phyloP scores from a whole-genome alignment of 2,329 filamentous ascomycete genomes.

The Aspergillus alliaceus region DNA sequence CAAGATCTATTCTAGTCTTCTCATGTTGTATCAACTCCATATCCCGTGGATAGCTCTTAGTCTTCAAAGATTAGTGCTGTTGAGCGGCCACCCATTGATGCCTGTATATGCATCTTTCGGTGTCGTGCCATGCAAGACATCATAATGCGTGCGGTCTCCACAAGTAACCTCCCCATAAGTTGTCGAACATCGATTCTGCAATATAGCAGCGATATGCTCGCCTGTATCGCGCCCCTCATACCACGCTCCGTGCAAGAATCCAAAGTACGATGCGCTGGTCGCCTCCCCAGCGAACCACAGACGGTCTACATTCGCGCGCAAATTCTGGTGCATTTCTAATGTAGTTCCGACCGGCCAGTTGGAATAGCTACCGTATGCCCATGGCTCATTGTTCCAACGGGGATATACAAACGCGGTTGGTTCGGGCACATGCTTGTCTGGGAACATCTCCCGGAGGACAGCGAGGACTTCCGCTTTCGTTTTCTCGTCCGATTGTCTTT shows the following conservation, averaged over 20 bases:
- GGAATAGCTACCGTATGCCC: constrained; percentile 63
- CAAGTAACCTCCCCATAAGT: constrained; percentile 14
- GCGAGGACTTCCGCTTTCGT: constrained; percentile 58
- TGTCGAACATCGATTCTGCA: constrained; percentile 20
- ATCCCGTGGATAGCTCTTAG: not conserved
- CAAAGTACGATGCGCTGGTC: constrained; percentile 62
- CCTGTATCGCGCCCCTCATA: constrained; percentile 57
- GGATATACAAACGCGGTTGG: constrained; percentile 63
- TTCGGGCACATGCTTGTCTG: constrained; percentile 57
- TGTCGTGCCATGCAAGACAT: constrained; percentile 30
- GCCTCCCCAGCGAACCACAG: constrained; percentile 67
- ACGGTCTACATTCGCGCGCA: constrained; percentile 61
- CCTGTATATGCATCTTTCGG: constrained; percentile 27
- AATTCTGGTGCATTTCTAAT: constrained; percentile 65
- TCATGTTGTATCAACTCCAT: not conserved
- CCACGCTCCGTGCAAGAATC: constrained; percentile 64
- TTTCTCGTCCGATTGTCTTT: constrained; percentile 58
- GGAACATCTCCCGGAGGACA: constrained; percentile 63
- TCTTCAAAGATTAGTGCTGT: constrained; percentile 24
- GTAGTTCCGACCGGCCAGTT: constrained; percentile 67
- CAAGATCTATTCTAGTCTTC: not conserved
- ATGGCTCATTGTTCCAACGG: constrained; percentile 53
- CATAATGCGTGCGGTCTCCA: constrained; percentile 27
- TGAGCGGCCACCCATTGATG: constrained; percentile 31
- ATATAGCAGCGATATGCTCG: constrained; percentile 29